Evolutionary conservation across 2,329 filamentous ascomycete genomes (phyloP).

Genomic region (Neonectria coccinea): DNA sequence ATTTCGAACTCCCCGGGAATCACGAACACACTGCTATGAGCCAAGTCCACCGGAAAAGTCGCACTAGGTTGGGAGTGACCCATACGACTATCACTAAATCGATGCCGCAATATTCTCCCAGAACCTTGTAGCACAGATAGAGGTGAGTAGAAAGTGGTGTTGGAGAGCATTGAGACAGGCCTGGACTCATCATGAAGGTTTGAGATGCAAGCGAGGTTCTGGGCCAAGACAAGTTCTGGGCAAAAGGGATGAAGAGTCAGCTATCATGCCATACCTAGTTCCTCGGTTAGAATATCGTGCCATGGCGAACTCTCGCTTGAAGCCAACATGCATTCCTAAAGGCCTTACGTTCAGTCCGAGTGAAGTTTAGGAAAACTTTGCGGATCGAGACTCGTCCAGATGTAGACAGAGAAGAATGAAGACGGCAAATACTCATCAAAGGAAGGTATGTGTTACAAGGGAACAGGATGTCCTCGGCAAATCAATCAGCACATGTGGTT

Average conservation of each 20-base stretch:
- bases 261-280: not conserved
- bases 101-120: not conserved
- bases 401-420: not conserved
- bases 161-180: not conserved
- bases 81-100: not conserved
- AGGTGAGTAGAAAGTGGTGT: not conserved
- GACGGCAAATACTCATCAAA: not conserved
- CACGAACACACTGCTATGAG: not conserved
- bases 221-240: not conserved
- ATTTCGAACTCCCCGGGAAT: not conserved
- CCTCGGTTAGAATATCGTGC: not conserved
- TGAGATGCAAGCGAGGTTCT: not conserved
- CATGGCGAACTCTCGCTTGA: not conserved
- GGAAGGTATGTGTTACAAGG: not conserved
- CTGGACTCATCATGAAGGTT: not conserved
- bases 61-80: not conserved
- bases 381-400: not conserved
- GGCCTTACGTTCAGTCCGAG: not conserved
- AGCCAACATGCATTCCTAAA: not conserved
- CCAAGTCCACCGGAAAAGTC: not conserved
- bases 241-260: not conserved
- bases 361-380: not conserved
- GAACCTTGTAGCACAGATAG: not conserved
- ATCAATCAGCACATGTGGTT: not conserved
- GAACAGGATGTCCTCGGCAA: not conserved